Evolutionary conservation across 768 basidiomycete genomes (phyloP).

Genomic region (Macrolepiota albuminosa): DNA sequence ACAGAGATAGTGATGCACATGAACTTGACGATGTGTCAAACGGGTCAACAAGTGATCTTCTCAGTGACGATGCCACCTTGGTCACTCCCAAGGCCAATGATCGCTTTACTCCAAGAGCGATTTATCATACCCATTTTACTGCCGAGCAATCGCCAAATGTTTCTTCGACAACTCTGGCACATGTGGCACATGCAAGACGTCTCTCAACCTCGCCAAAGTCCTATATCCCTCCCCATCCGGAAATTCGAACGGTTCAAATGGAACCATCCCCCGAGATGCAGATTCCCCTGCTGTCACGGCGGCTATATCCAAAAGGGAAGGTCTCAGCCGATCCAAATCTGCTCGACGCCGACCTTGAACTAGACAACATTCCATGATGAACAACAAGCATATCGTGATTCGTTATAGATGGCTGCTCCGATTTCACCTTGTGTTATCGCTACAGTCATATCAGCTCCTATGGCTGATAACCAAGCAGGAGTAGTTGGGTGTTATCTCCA

Average conservation of each 20-base stretch:
- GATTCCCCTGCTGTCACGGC: slow-evolving; percentile 26
- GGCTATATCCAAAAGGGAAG: slow-evolving; percentile 1
- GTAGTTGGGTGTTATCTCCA: not conserved
- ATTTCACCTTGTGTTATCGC: not conserved
- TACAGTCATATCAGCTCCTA: not conserved
- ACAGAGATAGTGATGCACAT: slow-evolving; percentile 31
- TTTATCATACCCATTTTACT: slow-evolving; percentile 1
- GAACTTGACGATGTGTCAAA: slow-evolving; percentile 39
- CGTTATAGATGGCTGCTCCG: not conserved
- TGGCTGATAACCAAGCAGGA: not conserved
- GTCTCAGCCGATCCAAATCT: not conserved
- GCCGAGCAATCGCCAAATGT: not conserved
- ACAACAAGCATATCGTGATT: not conserved
- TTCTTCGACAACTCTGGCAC: slow-evolving; percentile 8
- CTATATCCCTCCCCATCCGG: slow-evolving; percentile 25
- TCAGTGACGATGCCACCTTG: not conserved
- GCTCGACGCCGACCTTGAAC: slow-evolving; percentile 9
- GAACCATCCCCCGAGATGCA: slow-evolving; percentile 53
- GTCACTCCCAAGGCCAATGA: slow-evolving; percentile 14
- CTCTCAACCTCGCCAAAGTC: slow-evolving; percentile 30
- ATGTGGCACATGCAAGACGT: slow-evolving; percentile 27
- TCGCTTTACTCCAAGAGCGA: slow-evolving; percentile 10
- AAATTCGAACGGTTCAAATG: slow-evolving; percentile 44
- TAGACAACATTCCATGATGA: slow-evolving; percentile 5
- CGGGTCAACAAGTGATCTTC: slow-evolving; percentile 5